Conservation (phyloP, 495 filamentous ascomycete genomes). For the Apodospora peruviana region DNA sequence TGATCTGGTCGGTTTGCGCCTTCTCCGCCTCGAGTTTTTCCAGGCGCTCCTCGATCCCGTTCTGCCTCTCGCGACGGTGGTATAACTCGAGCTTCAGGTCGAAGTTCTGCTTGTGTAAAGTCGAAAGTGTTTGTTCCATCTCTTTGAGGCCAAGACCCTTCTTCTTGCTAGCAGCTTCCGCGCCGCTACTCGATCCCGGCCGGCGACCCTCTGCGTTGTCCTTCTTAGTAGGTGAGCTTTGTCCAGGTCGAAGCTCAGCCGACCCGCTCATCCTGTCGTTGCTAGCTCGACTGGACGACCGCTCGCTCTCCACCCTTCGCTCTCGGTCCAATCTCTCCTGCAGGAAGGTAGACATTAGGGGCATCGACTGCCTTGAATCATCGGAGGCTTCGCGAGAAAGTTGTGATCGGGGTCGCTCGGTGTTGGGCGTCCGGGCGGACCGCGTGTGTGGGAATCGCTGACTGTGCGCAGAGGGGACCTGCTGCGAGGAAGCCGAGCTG, state of each 20-base stretch:
- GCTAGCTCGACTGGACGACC: slow-evolving; percentile 29
- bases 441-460: slow-evolving; percentile 28
- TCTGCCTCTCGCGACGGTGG: slow-evolving; percentile 59
- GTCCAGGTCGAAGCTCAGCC: slow-evolving; percentile 15
- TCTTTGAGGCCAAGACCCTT: slow-evolving; percentile 43
- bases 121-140: slow-evolving; percentile 45
- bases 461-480: slow-evolving; percentile 13
- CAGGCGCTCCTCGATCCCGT: slow-evolving; percentile 53
- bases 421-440: slow-evolving; percentile 8
- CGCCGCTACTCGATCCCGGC: slow-evolving; percentile 23
- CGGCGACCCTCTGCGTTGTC: slow-evolving; percentile 26
- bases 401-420: slow-evolving; percentile 22
- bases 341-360: slow-evolving; percentile 38
- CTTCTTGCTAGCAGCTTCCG: slow-evolving; percentile 33
- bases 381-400: slow-evolving; percentile 27
- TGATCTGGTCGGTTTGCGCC: slow-evolving; percentile 50
- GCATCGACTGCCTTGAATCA: slow-evolving; percentile 19
- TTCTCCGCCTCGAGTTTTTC: slow-evolving; percentile 53
- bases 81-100: slow-evolving; percentile 81
- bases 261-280: slow-evolving; percentile 28
- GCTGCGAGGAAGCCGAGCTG: slow-evolving; percentile 28
- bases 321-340: slow-evolving; percentile 47
- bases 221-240: slow-evolving; percentile 26
- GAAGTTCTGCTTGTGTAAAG: slow-evolving; percentile 82
- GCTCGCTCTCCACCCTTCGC: slow-evolving; percentile 41